Conservation (phyloP, 345 rosid genomes). For the Nephelium lappaceum region DNA sequence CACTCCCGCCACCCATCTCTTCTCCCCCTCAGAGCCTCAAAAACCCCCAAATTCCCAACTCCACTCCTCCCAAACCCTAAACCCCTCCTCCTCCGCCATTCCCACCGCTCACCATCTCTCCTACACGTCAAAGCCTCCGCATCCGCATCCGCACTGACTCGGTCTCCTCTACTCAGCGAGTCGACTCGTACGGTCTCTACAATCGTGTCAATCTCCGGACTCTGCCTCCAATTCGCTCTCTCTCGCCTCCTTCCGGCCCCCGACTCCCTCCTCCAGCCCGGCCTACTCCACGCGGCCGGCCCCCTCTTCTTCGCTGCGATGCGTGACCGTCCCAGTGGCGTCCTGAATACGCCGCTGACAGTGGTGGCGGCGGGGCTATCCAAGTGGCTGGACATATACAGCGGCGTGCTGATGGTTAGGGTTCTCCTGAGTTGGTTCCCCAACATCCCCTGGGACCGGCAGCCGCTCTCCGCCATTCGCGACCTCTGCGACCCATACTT, state of each 20-base stretch:
- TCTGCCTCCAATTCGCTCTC: slow-evolving; percentile 33
- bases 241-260: slow-evolving; percentile 25
- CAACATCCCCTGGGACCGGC: slow-evolving; percentile 88
- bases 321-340: slow-evolving; percentile 50
- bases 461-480: slow-evolving; percentile 78
- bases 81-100: not conserved
- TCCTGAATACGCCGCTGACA: slow-evolving; percentile 73
- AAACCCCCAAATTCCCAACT: not conserved
- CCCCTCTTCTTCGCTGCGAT: slow-evolving; percentile 72
- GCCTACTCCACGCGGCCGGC: slow-evolving; percentile 30
- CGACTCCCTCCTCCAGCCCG: slow-evolving; percentile 34
- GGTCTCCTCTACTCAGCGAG: slow-evolving; percentile 27
- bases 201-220: slow-evolving; percentile 29
- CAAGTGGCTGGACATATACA: slow-evolving; percentile 88
- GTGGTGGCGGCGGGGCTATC: slow-evolving; percentile 85
- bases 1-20: not conserved
- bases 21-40: not conserved
- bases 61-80: slow-evolving; percentile 4
- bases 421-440: slow-evolving; percentile 98
- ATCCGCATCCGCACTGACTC: slow-evolving; percentile 16
- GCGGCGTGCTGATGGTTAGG: slow-evolving; percentile 86
- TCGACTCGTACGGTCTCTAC: slow-evolving; percentile 52
- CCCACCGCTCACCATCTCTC: not conserved
- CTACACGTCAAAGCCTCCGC: slow-evolving; percentile 11
- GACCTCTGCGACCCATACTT: slow-evolving; percentile 89